These are phyloP conservation scores for Populus hybrid DNA, from an alignment of 441 rosid genomes.

Conservation along the genomic window DNA sequence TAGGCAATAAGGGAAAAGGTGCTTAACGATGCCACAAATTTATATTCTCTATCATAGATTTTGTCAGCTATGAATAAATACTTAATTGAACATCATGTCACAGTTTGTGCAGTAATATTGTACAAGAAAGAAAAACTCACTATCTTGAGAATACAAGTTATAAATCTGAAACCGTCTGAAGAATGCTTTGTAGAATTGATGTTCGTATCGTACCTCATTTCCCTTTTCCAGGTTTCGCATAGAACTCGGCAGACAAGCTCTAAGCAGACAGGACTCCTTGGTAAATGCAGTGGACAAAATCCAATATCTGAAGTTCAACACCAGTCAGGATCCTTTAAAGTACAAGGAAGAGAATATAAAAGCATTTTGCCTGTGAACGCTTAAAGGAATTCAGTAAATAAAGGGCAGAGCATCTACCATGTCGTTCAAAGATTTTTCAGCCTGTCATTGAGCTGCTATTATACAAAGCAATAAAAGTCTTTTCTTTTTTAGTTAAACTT, in stretches of 20 bases:
- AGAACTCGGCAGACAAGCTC: background rate
- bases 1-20: background rate
- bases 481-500: background rate
- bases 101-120: background rate
- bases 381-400: background rate
- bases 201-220: slow-evolving; percentile 3
- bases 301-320: background rate
- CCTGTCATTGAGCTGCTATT: background rate
- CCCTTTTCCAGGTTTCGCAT: slow-evolving; percentile 5
- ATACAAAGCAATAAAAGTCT: background rate
- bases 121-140: background rate
- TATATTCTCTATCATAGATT: background rate
- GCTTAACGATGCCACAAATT: background rate
- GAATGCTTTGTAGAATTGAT: background rate
- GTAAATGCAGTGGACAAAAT: background rate
- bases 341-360: background rate
- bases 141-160: background rate
- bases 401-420: background rate
- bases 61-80: background rate
- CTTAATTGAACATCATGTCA: background rate
- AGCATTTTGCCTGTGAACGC: background rate
- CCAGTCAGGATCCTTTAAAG: background rate
- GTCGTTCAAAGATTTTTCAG: background rate
- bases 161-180: background rate
- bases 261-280: background rate